Conservation (phyloP, 352 stramenopile genomes). For the Globisporangium mamillatum region DNA sequence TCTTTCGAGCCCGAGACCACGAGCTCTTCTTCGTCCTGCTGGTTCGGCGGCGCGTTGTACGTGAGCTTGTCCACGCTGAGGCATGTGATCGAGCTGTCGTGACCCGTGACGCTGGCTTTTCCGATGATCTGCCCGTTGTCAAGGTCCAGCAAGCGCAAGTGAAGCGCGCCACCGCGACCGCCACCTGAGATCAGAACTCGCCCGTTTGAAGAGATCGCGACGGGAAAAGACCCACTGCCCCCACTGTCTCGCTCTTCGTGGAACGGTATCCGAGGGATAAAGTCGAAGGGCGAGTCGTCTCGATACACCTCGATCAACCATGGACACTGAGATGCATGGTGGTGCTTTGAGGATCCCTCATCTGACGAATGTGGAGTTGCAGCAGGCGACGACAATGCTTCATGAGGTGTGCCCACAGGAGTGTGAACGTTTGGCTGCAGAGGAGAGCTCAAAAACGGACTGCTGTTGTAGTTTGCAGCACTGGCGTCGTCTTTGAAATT, state of each 20-base stretch:
- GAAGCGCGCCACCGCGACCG: slow-evolving; percentile 66
- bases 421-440: not conserved
- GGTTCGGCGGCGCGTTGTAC: slow-evolving; percentile 31
- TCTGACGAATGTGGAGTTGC: not conserved
- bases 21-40: slow-evolving; percentile 69
- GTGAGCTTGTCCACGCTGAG: slow-evolving; percentile 64
- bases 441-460: slow-evolving; percentile 1
- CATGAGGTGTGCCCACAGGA: slow-evolving; percentile 6
- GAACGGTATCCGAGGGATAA: slow-evolving; percentile 74
- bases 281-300: slow-evolving; percentile 76
- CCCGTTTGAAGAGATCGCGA: slow-evolving; percentile 67
- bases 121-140: slow-evolving; percentile 81
- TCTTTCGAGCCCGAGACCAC: slow-evolving; percentile 73
- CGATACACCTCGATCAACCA: slow-evolving; percentile 71
- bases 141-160: slow-evolving; percentile 73
- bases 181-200: slow-evolving; percentile 72
- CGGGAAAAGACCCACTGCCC: slow-evolving; percentile 35
- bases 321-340: slow-evolving; percentile 30
- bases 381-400: not conserved
- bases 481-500: not conserved
- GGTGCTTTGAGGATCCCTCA: not conserved
- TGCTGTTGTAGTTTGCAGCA: not conserved
- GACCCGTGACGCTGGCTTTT: slow-evolving; percentile 78
- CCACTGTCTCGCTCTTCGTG: slow-evolving; percentile 44
- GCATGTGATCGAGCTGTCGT: slow-evolving; percentile 68